A percentile compares a stretch with the other conserved stretches of the same genome.
These are phyloP conservation scores for Eremomyces bilateralis DNA, from an alignment of 495 filamentous ascomycete species.

Conservation along the genomic window DNA sequence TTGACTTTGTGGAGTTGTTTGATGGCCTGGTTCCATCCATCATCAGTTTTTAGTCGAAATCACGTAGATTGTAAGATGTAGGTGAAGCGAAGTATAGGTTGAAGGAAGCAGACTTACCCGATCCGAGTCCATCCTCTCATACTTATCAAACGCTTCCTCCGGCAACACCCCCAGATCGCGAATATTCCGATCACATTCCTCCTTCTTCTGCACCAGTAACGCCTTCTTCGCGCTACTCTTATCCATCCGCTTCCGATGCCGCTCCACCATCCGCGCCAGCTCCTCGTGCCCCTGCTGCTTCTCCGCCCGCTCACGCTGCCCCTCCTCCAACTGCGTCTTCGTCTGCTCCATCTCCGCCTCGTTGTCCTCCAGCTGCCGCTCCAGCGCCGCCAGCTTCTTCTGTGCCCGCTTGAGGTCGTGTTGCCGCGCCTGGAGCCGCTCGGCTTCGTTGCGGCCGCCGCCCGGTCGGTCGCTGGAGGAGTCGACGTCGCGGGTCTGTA, in stretches of 20 bases:
- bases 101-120: conserved; percentile 24
- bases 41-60: conserved; percentile 1
- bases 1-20: conserved; percentile 81
- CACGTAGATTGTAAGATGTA: conserved; percentile 8
- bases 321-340: conserved; percentile 32
- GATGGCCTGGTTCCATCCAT: conserved; percentile 51
- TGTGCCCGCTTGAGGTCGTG: conserved; percentile 59
- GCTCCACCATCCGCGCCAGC: conserved; percentile 60
- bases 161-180: conserved; percentile 83
- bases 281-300: conserved; percentile 53
- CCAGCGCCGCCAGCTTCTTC: conserved; percentile 37
- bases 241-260: conserved; percentile 76
- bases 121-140: conserved; percentile 57
- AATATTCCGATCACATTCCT: conserved; percentile 69
- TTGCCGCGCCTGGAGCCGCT: conserved; percentile 49
- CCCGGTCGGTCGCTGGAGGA: conserved; percentile 29
- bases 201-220: conserved; percentile 47
- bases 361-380: conserved; percentile 44
- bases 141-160: conserved; percentile 85
- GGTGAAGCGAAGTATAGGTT: conserved; percentile 1
- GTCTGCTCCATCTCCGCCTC: conserved; percentile 48
- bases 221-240: conserved; percentile 76
- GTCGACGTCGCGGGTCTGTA: conserved; percentile 58
- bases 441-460: conserved; percentile 13
- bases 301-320: conserved; percentile 41